Evolutionary conservation across 2,329 filamentous ascomycete genomes (phyloP).

Genomic region (Alternaria alternata): DNA sequence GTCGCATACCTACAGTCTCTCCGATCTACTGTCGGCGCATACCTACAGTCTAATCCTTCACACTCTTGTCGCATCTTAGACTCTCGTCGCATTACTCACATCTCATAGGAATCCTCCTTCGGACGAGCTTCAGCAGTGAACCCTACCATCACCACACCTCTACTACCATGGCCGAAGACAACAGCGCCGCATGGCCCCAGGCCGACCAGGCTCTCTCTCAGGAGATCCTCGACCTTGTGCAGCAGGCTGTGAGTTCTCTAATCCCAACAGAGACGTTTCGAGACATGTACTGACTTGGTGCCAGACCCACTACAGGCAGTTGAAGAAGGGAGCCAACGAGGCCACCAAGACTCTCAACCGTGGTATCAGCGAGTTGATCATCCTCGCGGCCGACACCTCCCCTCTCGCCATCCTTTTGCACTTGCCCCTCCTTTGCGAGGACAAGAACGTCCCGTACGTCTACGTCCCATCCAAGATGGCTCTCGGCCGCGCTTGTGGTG

Average conservation of each 20-base stretch:
- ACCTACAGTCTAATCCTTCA: background rate
- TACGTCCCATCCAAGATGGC: conserved; percentile 81
- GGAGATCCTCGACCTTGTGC: conserved; percentile 53
- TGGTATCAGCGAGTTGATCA: conserved; percentile 86
- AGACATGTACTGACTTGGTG: background rate
- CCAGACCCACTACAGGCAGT: conserved; percentile 30
- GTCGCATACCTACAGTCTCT: background rate
- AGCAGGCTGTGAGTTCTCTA: conserved; percentile 24
- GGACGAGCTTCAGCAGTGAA: conserved; percentile 50
- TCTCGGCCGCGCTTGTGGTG: conserved; percentile 76
- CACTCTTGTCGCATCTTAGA: too few relatives aligned
- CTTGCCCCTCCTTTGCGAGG: conserved; percentile 88
- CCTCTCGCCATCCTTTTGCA: conserved; percentile 75
- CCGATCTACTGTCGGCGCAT: background rate
- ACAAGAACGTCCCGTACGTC: conserved; percentile 72
- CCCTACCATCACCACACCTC: conserved; percentile 20
- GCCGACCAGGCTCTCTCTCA: conserved; percentile 60
- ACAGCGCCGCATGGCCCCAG: conserved; percentile 47
- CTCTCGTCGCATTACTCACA: background rate
- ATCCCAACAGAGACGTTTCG: background rate
- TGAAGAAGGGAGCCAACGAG: conserved; percentile 62
- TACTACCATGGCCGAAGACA: conserved; percentile 40
- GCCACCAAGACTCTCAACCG: conserved; percentile 88
- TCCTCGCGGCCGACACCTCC: conserved; percentile 81
- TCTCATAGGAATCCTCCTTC: conserved; percentile 35